These are phyloP conservation scores for Diaporthe vexans DNA, from an alignment of 2,329 filamentous ascomycete genomes.

Conservation along the genomic window DNA sequence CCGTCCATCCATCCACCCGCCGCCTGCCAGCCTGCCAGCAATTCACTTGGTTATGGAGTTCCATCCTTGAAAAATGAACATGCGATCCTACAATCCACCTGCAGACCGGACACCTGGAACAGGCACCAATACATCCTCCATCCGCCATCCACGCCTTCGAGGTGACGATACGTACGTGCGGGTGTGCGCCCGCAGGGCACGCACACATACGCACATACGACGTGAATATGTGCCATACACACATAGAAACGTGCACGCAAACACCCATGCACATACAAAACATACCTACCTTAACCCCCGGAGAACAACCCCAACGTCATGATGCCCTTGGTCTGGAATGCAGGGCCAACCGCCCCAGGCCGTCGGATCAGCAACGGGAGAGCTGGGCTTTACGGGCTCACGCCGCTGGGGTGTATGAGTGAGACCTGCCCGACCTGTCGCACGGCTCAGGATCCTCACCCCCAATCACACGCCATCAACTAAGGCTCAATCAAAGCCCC, in stretches of 20 bases:
- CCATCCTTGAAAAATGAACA: slow-evolving; percentile 18
- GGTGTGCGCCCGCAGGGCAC: not conserved
- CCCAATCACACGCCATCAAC: slow-evolving; percentile 39
- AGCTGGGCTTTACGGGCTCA: slow-evolving; percentile 26
- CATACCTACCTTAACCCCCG: not conserved
- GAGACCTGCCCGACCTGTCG: slow-evolving; percentile 34
- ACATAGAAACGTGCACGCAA: too few species aligned
- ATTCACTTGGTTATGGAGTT: slow-evolving; percentile 12
- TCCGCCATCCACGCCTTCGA: not conserved
- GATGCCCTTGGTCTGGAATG: slow-evolving; percentile 31
- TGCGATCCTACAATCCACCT: slow-evolving; percentile 28
- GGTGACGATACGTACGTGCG: not conserved
- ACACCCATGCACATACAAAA: not conserved
- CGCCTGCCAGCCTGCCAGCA: slow-evolving; percentile 8
- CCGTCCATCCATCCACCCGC: not conserved
- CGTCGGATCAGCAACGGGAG: slow-evolving; percentile 28
- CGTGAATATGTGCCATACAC: not conserved
- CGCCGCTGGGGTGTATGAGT: slow-evolving; percentile 35
- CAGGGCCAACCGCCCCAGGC: slow-evolving; percentile 22
- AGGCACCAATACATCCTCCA: slow-evolving; percentile 15
- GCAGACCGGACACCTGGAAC: slow-evolving; percentile 29
- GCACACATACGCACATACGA: not conserved
- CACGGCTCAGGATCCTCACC: slow-evolving; percentile 34
- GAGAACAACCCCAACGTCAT: slow-evolving; percentile 20
- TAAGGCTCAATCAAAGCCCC: slow-evolving; percentile 26